These are phyloP conservation scores for Rhizophagus sp. DNA, from an alignment of 192 early-diverging fungal genomes.

Conservation along the genomic window DNA sequence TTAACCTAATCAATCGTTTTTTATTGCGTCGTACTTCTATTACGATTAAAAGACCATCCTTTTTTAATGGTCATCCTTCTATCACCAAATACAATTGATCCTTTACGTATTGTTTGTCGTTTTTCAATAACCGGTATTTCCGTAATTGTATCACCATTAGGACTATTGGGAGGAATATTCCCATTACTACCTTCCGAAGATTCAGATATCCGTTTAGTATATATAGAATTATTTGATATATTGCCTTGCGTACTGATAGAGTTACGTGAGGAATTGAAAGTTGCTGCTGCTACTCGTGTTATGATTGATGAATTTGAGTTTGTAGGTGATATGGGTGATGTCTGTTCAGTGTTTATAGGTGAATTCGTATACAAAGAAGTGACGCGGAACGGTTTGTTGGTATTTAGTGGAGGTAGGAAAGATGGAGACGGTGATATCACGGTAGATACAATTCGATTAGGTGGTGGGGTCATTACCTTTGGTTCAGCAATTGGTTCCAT, in stretches of 20 bases:
- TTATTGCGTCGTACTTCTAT: conserved; percentile 27
- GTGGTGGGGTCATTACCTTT: not conserved
- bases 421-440: not conserved
- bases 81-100: conserved; percentile 16
- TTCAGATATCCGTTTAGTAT: conserved; percentile 1
- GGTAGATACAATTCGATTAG: not conserved
- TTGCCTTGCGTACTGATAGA: conserved; percentile 1
- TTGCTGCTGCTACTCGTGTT: conserved; percentile 18
- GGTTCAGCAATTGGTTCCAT: not conserved
- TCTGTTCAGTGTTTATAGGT: not conserved
- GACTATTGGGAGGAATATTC: not conserved
- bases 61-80: conserved; percentile 13
- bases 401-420: conserved; percentile 14
- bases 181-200: conserved; percentile 1
- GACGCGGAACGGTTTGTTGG: conserved; percentile 8
- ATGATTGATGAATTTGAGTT: conserved; percentile 13
- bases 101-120: conserved; percentile 3
- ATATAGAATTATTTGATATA: not conserved
- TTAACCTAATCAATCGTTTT: not conserved
- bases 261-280: not conserved
- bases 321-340: conserved; percentile 7
- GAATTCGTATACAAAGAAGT: conserved; percentile 10
- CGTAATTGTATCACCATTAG: conserved; percentile 22
- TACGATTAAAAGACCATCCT: conserved; percentile 19
- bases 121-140: conserved; percentile 24